A percentile compares a stretch with the other conserved stretches of the same genome.
Evolutionary conservation across 192 early-diverging fungal genomes (phyloP).

Genomic region (Spizellomyces sp.): DNA sequence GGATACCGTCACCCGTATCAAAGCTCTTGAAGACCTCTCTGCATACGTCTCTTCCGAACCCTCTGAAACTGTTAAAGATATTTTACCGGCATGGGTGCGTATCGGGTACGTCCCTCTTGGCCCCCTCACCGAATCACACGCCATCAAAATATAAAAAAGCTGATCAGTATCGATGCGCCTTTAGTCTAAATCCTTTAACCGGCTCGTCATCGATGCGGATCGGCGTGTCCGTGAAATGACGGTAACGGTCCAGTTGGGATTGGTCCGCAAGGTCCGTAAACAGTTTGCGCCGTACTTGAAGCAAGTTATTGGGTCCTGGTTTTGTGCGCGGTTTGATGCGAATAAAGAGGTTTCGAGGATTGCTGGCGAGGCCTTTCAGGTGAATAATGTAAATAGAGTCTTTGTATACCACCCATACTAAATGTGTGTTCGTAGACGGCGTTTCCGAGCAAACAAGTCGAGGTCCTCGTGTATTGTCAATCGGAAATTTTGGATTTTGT

Average conservation of each 20-base stretch:
- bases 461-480: constrained; percentile 79
- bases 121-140: not conserved
- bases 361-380: constrained; percentile 69
- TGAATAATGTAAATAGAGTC: constrained; percentile 16
- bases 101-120: too few relatives aligned
- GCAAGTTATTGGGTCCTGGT: constrained; percentile 81
- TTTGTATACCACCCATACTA: not conserved
- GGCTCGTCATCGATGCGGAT: constrained; percentile 76
- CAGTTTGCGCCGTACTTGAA: constrained; percentile 81
- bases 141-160: constrained; percentile 1
- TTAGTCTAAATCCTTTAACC: constrained; percentile 67
- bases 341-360: constrained; percentile 72
- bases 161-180: constrained; percentile 36
- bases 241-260: constrained; percentile 62
- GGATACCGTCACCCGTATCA: constrained; percentile 84
- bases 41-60: constrained; percentile 47
- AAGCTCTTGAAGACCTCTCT: constrained; percentile 82
- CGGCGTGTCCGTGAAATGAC: constrained; percentile 77
- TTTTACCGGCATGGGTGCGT: constrained; percentile 47
- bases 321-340: constrained; percentile 80
- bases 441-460: constrained; percentile 78
- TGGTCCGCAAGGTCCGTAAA: constrained; percentile 72
- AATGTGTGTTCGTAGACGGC: constrained; percentile 52
- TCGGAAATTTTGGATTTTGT: constrained; percentile 73
- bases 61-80: constrained; percentile 28